These are phyloP conservation scores for Pythium aquatile DNA, from an alignment of 352 stramenopile genomes.

Conservation along the genomic window DNA sequence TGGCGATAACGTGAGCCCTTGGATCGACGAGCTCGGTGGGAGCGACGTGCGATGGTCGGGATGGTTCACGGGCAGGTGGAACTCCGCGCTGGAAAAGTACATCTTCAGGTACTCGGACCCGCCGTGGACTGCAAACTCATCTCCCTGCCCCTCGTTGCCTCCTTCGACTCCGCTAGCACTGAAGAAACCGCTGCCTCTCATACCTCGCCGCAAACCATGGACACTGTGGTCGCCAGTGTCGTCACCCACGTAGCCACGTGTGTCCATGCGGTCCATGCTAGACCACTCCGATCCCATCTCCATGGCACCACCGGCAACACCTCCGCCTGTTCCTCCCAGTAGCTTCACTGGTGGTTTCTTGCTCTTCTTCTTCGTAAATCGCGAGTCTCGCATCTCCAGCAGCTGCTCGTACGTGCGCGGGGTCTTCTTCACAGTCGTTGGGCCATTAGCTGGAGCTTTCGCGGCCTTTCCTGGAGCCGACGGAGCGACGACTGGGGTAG, in stretches of 20 bases:
- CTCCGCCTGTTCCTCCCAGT: not conserved
- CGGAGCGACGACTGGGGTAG: conserved; percentile 41
- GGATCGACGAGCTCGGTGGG: conserved; percentile 31
- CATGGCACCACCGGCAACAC: conserved; percentile 18
- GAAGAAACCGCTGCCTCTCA: conserved; percentile 37
- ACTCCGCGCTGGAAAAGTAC: conserved; percentile 69
- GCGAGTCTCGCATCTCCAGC: conserved; percentile 65
- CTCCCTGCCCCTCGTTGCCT: conserved; percentile 14
- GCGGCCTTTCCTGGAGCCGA: conserved; percentile 52
- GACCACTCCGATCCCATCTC: conserved; percentile 31
- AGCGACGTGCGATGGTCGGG: conserved; percentile 65
- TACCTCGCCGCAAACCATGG: conserved; percentile 12
- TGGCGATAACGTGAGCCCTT: conserved; percentile 47
- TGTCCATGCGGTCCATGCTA: conserved; percentile 14
- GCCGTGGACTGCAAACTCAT: conserved; percentile 47
- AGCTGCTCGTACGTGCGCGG: conserved; percentile 79
- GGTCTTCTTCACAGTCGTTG: conserved; percentile 40
- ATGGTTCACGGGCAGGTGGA: conserved; percentile 68
- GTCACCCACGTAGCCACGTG: conserved; percentile 4
- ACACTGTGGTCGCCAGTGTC: conserved; percentile 19
- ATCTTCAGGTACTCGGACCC: conserved; percentile 73
- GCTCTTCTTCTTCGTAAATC: conserved; percentile 80
- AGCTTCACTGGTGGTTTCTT: conserved; percentile 47
- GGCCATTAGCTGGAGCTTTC: conserved; percentile 27
- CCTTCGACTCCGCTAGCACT: conserved; percentile 22